Evolutionary conservation across 164 flowering plant species (phyloP).

Genomic region (Protea cynaroides): DNA sequence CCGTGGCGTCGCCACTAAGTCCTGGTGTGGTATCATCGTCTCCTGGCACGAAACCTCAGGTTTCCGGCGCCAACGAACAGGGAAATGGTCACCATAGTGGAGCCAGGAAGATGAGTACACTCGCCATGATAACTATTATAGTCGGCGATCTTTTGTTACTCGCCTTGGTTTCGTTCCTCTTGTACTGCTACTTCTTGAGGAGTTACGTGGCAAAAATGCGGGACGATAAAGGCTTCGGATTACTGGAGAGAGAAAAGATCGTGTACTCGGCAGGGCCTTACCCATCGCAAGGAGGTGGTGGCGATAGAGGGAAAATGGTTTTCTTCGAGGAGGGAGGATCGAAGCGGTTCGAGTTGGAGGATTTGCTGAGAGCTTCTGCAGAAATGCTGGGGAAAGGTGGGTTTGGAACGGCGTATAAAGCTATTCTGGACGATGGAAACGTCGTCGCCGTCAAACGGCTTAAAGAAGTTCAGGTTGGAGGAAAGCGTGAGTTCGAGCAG

Average conservation of each 20-base stretch:
- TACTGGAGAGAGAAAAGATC: constrained; percentile 53
- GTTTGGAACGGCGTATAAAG: constrained; percentile 87
- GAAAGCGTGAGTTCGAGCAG: constrained; percentile 74
- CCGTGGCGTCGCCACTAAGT: constrained; percentile 27
- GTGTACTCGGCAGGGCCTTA: constrained; percentile 62
- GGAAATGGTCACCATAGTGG: constrained; percentile 5
- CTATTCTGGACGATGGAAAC: constrained; percentile 66
- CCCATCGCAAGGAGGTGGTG: constrained; percentile 28
- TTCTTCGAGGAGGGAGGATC: constrained; percentile 52
- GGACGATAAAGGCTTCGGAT: constrained; percentile 22
- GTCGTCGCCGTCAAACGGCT: constrained; percentile 87
- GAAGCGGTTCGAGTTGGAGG: constrained; percentile 80
- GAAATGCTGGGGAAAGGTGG: constrained; percentile 95
- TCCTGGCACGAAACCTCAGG: constrained; percentile 36
- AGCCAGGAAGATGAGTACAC: constrained; percentile 33
- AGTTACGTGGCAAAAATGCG: constrained; percentile 21
- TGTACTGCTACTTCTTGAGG: constrained; percentile 72
- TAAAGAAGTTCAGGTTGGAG: constrained; percentile 45
- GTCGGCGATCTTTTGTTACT: constrained; percentile 61
- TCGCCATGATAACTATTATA: constrained; percentile 54
- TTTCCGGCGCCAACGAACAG: constrained; percentile 6
- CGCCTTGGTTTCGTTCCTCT: constrained; percentile 36
- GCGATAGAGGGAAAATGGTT: constrained; percentile 71
- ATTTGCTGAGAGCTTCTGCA: constrained; percentile 82
- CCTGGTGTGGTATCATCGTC: constrained; percentile 40